Evolutionary conservation across 495 filamentous ascomycete species (phyloP), one percentile per base, ranked within the genome.

Genomic region (Platismatia glauca): DNA sequence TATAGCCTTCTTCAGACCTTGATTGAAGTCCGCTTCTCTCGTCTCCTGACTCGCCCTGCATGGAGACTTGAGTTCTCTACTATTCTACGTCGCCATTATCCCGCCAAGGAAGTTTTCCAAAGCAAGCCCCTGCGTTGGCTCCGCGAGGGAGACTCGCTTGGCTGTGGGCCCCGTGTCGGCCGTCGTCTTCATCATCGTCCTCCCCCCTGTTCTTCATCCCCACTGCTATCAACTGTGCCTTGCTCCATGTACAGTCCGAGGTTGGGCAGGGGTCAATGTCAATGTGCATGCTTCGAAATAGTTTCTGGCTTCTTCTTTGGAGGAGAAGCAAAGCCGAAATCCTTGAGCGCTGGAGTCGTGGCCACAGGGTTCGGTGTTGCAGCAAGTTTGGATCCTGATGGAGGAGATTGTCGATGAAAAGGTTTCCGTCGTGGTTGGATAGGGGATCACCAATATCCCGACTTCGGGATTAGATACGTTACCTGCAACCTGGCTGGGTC

Each of bases 211-310:
- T 11, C n/a, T 2, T 12, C 22, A 22, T 22, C n/a, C 11, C 22
- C n/a, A 15, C 15, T 43, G 4, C 9, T n/a, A 22, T 16, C 1
- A 1, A 16, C 3, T 9, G n/a, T n/a, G n/a, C 22, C 44, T 3
- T 46, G 44, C n/a, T 46, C 44, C 44, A 46, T 2, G 5, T 46
- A 46, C 9, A n/a, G 44, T 13, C 44, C 44, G 44, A n/a, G 41
- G 41, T 6, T n/a, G 38, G 38, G 38, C 38, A 6, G 31, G 18
- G 48, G 50, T 50, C 31, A 60, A 60, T 3, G 37, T 37, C n/a
- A 29, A 18, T 35, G 44, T 50, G 44, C 58, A 60, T 18, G 37
- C 48, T 24, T 44, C 44, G 34, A 44, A 60, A 22, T 44, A 37
- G 1, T 60, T 60, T 24, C 50, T 60, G 13, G 11, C 58, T 5